Conservation (phyloP, 495 filamentous ascomycete genomes). For the Hypoxylon fuscum region DNA sequence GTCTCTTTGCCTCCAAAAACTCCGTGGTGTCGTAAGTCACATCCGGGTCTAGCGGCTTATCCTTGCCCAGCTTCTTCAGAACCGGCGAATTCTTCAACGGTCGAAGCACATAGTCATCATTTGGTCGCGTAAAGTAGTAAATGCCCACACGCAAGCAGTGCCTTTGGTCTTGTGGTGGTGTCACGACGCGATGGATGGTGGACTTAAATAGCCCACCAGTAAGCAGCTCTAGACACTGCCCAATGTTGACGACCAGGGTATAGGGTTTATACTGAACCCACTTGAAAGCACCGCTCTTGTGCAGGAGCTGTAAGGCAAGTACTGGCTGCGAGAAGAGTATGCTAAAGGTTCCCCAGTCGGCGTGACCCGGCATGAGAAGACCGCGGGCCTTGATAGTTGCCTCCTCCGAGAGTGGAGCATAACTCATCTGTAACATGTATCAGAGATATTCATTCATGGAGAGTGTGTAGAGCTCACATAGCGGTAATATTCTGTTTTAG, state of each 20-base stretch:
- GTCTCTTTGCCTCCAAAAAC: background rate
- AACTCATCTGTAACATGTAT: background rate
- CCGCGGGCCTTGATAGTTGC: slow-evolving; percentile 35
- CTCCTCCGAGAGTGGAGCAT: background rate
- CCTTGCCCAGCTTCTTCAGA: background rate
- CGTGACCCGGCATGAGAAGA: slow-evolving; percentile 58
- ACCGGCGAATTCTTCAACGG: background rate
- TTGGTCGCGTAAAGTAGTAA: background rate
- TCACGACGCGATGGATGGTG: slow-evolving; percentile 55
- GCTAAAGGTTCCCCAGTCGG: slow-evolving; percentile 55
- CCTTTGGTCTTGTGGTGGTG: slow-evolving; percentile 53
- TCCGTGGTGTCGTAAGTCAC: background rate
- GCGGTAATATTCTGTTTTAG: background rate
- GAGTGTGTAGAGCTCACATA: background rate
- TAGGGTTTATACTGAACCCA: slow-evolving; percentile 57
- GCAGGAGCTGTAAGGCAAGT: slow-evolving; percentile 56
- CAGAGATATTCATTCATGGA: background rate
- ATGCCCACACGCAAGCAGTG: slow-evolving; percentile 1
- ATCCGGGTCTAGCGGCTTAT: background rate
- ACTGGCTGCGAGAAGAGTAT: slow-evolving; percentile 57
- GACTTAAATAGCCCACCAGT: slow-evolving; percentile 61
- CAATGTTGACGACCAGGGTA: slow-evolving; percentile 58
- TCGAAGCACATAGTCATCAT: background rate
- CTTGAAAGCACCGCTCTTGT: slow-evolving; percentile 53
- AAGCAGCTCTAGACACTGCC: slow-evolving; percentile 57